Evolutionary conservation across 1,284 basidiomycete genomes (phyloP).

Genomic region (Pseudozyma hubeiensis): DNA sequence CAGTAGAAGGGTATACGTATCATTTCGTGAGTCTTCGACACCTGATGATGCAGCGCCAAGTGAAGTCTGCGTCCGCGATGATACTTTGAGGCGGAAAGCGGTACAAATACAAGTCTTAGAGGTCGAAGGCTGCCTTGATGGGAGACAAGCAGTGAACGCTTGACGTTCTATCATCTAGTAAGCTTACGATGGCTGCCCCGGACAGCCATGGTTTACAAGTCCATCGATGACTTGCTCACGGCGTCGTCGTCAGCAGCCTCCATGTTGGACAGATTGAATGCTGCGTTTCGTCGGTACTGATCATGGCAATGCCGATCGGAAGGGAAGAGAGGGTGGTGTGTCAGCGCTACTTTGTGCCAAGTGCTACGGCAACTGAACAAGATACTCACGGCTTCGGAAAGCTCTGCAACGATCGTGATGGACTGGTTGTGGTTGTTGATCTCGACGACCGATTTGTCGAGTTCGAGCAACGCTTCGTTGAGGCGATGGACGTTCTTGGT

Average conservation of each 20-base stretch:
- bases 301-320: neutral
- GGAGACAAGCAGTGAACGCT: too few species aligned
- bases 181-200: too few species aligned
- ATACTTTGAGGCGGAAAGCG: neutral
- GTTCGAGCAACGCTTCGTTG: slow-evolving; percentile 72
- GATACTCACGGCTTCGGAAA: slow-evolving; percentile 63
- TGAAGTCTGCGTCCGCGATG: too few species aligned
- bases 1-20: neutral
- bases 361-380: neutral
- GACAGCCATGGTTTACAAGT: neutral
- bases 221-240: slow-evolving; percentile 11
- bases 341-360: neutral
- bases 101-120: neutral
- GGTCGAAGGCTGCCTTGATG: too few species aligned
- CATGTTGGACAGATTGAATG: slow-evolving; percentile 64
- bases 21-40: neutral
- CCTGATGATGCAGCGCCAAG: too few species aligned
- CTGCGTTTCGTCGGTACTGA: slow-evolving; percentile 65
- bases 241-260: slow-evolving; percentile 45
- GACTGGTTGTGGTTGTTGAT: slow-evolving; percentile 66
- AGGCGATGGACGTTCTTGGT: slow-evolving; percentile 83
- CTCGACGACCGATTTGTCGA: slow-evolving; percentile 78
- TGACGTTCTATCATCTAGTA: too few species aligned
- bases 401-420: slow-evolving; percentile 62
- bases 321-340: neutral